Percentiles rank a stretch among this genome's conserved stretches.
Conservation (phyloP, 169 alveolate species). For the Cyclospora cayetanensis region DNA sequence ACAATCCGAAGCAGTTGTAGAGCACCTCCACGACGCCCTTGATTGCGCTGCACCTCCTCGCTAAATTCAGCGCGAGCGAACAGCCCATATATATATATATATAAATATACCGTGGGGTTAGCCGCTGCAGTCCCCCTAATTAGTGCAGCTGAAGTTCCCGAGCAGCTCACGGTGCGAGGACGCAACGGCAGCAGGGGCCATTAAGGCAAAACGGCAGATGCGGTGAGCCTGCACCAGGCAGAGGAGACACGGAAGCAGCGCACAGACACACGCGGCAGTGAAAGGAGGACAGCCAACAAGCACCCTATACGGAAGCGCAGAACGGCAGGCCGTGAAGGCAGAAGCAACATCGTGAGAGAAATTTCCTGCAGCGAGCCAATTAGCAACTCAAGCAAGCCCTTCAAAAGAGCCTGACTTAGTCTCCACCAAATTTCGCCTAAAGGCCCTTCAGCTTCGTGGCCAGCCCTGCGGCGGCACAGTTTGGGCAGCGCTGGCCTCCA, state of each 20-base stretch:
- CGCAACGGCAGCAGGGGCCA: constrained; percentile 29
- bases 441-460: not conserved
- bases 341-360: not conserved
- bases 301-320: not conserved
- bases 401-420: not conserved
- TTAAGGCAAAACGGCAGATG: not conserved
- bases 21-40: no score
- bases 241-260: not conserved
- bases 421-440: constrained; percentile 2
- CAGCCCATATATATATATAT: no score
- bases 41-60: no score
- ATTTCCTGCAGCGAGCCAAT: not conserved
- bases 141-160: constrained; percentile 2
- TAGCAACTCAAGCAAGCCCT: not conserved
- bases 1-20: no score
- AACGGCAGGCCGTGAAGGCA: not conserved
- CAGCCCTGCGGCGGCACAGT: not conserved
- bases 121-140: no score
- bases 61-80: no score
- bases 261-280: not conserved
- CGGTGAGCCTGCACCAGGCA: not conserved
- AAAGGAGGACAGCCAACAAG: not conserved
- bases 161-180: not conserved
- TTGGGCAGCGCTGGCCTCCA: not conserved
- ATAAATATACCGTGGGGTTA: no score